Evolutionary conservation across 768 basidiomycete species (phyloP).

Genomic region (Austroboletus festivus): DNA sequence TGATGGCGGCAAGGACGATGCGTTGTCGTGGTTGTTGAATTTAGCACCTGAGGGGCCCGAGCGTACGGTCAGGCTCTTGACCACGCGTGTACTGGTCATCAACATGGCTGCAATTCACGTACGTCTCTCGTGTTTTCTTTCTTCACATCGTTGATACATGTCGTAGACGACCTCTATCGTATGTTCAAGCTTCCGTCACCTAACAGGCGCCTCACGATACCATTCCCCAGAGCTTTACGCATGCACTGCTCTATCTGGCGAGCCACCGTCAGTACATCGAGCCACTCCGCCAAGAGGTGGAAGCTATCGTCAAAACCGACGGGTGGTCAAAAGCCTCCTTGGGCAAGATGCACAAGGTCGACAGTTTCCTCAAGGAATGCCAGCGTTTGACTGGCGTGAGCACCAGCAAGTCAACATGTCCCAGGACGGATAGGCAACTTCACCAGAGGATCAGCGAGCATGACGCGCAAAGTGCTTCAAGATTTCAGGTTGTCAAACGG

Average conservation of each 20-base stretch:
- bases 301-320: conserved; percentile 2
- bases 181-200: no score
- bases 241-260: conserved; percentile 37
- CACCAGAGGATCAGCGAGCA: conserved; percentile 16
- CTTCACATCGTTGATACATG: no score
- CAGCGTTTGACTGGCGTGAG: conserved; percentile 30
- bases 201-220: no score
- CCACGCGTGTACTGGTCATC: no score
- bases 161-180: no score
- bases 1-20: no score
- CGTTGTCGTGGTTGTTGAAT: background rate
- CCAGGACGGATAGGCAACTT: background rate
- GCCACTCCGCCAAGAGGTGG: background rate
- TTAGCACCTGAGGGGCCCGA: background rate
- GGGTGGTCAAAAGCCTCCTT: conserved; percentile 26
- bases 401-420: conserved; percentile 15
- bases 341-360: conserved; percentile 32
- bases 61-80: background rate
- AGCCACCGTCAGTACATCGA: conserved; percentile 29
- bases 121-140: no score
- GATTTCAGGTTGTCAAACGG: conserved; percentile 38
- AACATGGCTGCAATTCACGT: no score
- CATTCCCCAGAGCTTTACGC: conserved; percentile 28
- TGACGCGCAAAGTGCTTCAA: conserved; percentile 33
- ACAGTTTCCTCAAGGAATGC: conserved; percentile 39